A percentile compares a stretch with the other conserved stretches of the same genome.
phyloP scores from a whole-genome alignment of 345 rosid species.

The Arabidopsis thaliana region DNA sequence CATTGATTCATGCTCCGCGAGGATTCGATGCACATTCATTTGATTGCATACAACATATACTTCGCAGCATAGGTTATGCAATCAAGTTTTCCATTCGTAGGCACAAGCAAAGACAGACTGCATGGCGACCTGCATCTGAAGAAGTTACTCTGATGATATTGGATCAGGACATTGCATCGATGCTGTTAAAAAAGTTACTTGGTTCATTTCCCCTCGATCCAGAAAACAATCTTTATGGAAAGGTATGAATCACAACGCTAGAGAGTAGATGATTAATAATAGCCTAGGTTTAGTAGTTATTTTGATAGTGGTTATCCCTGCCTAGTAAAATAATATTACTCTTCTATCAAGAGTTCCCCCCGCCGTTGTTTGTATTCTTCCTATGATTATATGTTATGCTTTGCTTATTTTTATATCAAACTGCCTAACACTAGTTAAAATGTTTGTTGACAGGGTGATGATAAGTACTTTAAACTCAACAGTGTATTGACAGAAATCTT shows the following conservation, averaged over 20 bases:
- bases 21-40: constrained; percentile 61
- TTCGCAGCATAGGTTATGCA: constrained; percentile 65
- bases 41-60: constrained; percentile 62
- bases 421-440: constrained; percentile 31
- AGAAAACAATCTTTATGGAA: constrained; percentile 50
- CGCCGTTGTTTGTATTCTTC: constrained; percentile 14
- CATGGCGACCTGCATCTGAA: constrained; percentile 43
- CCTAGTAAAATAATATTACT: not conserved
- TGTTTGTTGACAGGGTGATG: constrained; percentile 64
- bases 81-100: constrained; percentile 53
- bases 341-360: not conserved
- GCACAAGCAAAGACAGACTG: constrained; percentile 37
- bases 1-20: constrained; percentile 52
- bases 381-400: not conserved
- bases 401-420: not conserved
- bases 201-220: constrained; percentile 64
- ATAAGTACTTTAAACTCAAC: constrained; percentile 69
- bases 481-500: constrained; percentile 65
- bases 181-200: constrained; percentile 62
- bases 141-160: constrained; percentile 42
- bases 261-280: constrained; percentile 11
- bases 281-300: not conserved
- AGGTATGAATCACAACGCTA: constrained; percentile 49
- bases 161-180: constrained; percentile 55
- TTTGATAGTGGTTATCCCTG: constrained; percentile 16